Conservation (phyloP, 176 grass and related monocot genomes). For the Triticum dicoccoides region DNA sequence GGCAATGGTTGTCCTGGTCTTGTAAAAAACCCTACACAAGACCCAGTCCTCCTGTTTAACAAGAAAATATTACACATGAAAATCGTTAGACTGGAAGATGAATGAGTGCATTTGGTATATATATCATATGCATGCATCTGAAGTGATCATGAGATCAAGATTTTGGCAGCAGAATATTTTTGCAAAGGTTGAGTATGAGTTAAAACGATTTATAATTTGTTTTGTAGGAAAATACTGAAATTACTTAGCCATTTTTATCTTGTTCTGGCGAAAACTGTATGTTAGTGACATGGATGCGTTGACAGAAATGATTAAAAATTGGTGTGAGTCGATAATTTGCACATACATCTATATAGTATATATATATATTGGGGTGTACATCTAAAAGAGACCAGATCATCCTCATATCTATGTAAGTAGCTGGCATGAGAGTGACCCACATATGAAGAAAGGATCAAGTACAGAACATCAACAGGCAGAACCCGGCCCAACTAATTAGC, state of each 20-base stretch:
- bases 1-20: constrained; percentile 55
- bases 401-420: constrained; percentile 14
- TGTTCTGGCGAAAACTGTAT: background rate
- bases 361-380: constrained; percentile 14
- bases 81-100: background rate
- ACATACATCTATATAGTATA: constrained; percentile 8
- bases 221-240: background rate
- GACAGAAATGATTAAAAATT: constrained; percentile 19
- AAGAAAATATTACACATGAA: background rate
- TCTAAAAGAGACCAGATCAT: constrained; percentile 17
- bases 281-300: background rate
- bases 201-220: background rate
- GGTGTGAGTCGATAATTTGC: constrained; percentile 3
- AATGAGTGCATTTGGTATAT: background rate
- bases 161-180: background rate
- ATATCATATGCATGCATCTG: background rate
- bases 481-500: background rate
- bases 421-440: constrained; percentile 30
- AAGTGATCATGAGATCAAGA: background rate
- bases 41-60: constrained; percentile 83
- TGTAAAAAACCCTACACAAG: constrained; percentile 83
- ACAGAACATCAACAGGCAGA: background rate
- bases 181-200: background rate
- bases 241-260: background rate
- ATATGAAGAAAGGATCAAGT: constrained; percentile 15